Base-by-base conservation (phyloP, 352 stramenopile species). In the Phytopythium cucurbitacearum region DNA sequence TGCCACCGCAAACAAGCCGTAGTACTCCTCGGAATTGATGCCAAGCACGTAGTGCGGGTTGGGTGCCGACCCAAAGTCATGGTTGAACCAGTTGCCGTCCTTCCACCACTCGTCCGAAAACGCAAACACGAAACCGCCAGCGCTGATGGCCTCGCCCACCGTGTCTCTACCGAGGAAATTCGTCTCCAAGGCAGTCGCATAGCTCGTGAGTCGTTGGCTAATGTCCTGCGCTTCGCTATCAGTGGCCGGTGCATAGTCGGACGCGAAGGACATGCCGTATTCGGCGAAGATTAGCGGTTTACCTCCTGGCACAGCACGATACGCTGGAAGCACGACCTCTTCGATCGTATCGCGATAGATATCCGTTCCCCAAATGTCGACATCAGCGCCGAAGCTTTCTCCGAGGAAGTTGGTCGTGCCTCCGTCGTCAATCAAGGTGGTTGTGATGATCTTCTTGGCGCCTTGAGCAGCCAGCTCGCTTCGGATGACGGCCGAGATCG, bases 61-160 rank as follows among this genome's bases (percentile, higher is more conserved):
- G 15, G 49, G 28, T 4, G 58, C 57, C 4, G 38, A 53, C 3
- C 67, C 63, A 33, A 61, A 55, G 40, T 76, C 59, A 48, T 76
- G 67, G 13, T 62, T 53, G 39, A 48, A 48, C 36, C 50, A 54
- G 21, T 62, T 55, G 13, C 67, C 63, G 5, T 65, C 43, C 47
- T 76, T 76, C 65, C 67, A 73, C 67, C 67, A 76, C 34, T 75
- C 66, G 53, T 75, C 66, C 37, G 59, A 66, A 62, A 66, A 75
- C 38, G 70, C 59, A 43, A 75, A 75, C 5, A 75, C 50, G 16
- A 75, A 75, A 11, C 66, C 66, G 13, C 65, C 62, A 4, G 62
- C 65, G 4, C 65, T 16, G 11, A 73, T 59, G 13, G 67, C 60
- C 34, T 73, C 65, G n/a, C 58, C 49, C 10, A 73, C 54, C 10